Evolutionary conservation across 176 grass and related monocot genomes (phyloP), one percentile per base, ranked within the genome.

Genomic region (Puccinellia tenuiflora): DNA sequence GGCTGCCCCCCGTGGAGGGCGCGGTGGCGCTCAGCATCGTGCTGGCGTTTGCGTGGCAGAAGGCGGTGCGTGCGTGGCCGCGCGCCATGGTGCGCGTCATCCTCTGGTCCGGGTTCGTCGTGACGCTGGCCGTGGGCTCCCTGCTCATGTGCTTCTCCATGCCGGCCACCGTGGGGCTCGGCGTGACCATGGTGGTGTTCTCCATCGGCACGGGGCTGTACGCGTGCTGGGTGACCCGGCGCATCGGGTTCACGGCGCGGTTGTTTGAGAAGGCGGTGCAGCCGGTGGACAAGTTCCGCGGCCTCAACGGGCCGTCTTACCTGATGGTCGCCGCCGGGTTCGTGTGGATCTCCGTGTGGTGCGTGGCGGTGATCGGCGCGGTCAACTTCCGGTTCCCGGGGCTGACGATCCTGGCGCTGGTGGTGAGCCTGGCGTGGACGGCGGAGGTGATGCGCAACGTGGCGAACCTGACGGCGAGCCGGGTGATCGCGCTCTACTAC

Each of bases 391-490:
- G 83, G 68, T 94, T 92, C 61, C 77, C 96, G 17, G 87, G 87
- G 5, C 42, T 99, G 43, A 96, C 93, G n/a, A 93, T 99, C 83
- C 61, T 96, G 30, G 89, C 72, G 14, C 73, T 96, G 48, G 87
- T 96, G 55, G 68, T 96, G 11, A 99, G 96, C 87, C 64, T 99
- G 42, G 37, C 45, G 17, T 99, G 96, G 96, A 99, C 96, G 0
- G 96, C 96, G 3, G 96, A 99, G 87, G 96, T 99, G 76, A 99
- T 99, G 96, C 87, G 96, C 43, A 99, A 99, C 78, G 96, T 99
- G 51, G 86, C 96, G 10, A 99, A 99, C 67, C 81, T 99, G 55
- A 99, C 96, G 50, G 89, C 84, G 8, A 99, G 96, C 91, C 38
- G 96, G 9, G 96, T 99, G 65, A 92, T 99, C 64, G 91, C 96